Percentiles rank a stretch among this genome's conserved stretches.
These are phyloP conservation scores for Trametes polyzona DNA, from an alignment of 1,284 basidiomycete genomes.

Conservation along the genomic window DNA sequence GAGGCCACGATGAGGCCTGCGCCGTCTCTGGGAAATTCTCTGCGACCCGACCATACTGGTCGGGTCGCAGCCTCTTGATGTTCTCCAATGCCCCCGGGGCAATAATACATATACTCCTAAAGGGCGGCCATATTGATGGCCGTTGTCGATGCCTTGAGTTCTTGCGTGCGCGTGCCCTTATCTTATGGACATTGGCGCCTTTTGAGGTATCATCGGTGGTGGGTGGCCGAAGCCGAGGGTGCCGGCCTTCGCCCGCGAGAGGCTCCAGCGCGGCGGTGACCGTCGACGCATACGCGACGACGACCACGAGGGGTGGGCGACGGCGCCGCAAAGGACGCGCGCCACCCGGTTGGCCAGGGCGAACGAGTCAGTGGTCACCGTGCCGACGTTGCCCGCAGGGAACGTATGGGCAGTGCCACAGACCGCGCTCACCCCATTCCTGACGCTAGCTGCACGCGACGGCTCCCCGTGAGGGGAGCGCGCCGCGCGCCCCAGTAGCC, in stretches of 20 bases:
- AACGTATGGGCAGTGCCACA: not conserved
- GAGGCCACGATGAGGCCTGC: too few relatives aligned
- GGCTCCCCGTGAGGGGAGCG: not conserved
- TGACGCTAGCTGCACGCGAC: not conserved
- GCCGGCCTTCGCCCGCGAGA: not conserved
- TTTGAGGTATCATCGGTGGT: not conserved
- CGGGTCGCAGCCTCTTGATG: constrained; percentile 4
- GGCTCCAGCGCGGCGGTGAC: not conserved
- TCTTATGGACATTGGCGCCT: not conserved
- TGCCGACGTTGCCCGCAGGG: not conserved
- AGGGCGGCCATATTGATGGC: too few relatives aligned
- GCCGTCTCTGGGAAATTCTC: too few relatives aligned
- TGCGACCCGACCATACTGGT: not conserved
- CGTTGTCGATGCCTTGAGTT: too few relatives aligned
- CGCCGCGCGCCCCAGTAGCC: not conserved
- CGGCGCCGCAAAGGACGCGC: not conserved
- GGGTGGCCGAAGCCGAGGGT: not conserved
- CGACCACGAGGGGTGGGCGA: not conserved
- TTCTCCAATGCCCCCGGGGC: too few relatives aligned
- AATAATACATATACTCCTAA: too few relatives aligned
- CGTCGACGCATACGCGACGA: not conserved
- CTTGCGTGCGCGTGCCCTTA: not conserved
- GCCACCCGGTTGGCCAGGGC: too few relatives aligned
- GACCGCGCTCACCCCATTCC: not conserved
- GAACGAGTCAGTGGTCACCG: not conserved